Percentiles rank a stretch among this genome's conserved stretches.
Evolutionary conservation across 495 filamentous ascomycete species (phyloP).

Genomic region (Sporormia fimetaria): DNA sequence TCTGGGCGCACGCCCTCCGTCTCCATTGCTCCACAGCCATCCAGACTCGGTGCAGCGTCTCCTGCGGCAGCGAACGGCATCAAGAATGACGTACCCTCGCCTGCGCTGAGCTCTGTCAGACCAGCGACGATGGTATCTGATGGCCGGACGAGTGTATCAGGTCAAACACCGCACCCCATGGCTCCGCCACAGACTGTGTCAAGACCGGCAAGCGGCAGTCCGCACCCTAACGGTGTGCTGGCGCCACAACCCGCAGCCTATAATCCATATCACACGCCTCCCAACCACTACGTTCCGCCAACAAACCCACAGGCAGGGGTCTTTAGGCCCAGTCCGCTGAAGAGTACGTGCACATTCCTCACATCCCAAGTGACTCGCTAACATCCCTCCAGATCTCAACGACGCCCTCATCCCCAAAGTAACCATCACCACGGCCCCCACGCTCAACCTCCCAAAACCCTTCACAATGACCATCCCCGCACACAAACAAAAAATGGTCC

Average conservation of each 20-base stretch:
- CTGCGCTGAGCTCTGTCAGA: conserved; percentile 21
- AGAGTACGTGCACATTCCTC: conserved; percentile 14
- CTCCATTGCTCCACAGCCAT: conserved; percentile 5
- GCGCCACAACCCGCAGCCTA: conserved; percentile 11
- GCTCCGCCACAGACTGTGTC: conserved; percentile 16
- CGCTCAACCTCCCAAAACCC: conserved; percentile 36
- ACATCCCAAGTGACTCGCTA: conserved; percentile 7
- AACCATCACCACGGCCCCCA: conserved; percentile 52
- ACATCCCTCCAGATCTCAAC: conserved; percentile 14
- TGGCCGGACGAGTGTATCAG: conserved; percentile 12
- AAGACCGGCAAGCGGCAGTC: conserved; percentile 22
- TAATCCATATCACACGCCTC: conserved; percentile 12
- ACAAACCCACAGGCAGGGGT: conserved; percentile 8
- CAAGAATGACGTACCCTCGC: conserved; percentile 28
- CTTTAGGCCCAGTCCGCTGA: conserved; percentile 15
- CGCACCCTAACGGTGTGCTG: conserved; percentile 17
- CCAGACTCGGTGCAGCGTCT: conserved; percentile 24
- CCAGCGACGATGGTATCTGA: conserved; percentile 20
- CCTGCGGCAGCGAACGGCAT: conserved; percentile 24
- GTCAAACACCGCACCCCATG: conserved; percentile 15
- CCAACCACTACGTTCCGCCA: conserved; percentile 19
- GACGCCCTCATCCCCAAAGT: conserved; percentile 32
- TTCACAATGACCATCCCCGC: conserved; percentile 51
- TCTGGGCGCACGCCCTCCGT: too few relatives aligned
- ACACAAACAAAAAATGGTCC: conserved; percentile 48